Base-by-base conservation (phyloP, 192 early-diverging fungal genomes). In the Coemansia sp. region DNA sequence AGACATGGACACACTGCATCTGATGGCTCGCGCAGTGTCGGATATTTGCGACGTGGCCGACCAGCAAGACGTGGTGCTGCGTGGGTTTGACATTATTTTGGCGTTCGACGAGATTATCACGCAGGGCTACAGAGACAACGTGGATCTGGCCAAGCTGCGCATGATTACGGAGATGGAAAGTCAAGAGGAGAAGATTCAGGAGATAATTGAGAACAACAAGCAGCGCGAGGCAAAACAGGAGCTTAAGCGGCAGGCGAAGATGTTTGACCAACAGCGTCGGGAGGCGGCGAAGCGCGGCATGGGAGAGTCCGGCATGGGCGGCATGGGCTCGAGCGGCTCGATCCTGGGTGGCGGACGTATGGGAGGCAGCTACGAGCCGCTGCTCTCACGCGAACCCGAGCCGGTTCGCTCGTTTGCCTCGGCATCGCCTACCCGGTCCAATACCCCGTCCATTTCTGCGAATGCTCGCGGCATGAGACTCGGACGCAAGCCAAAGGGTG, bases 221-320 rank as follows among this genome's bases (percentile, higher is more conserved):
- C 95, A 99, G 71, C 91, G 88, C 61, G 94, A 99, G 74, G 97
- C 97, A 4, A 98, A 95, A 84, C 93, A 97, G 68, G 94, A 96
- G 67, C 87, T 95, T 59, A 96, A 95, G 71, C 83, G 94, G 61
- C 88, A 92, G 51, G 95, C 94, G 31, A 91, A 93, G 72, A 82
- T 90, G 71, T 86, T 98, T 75, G 97, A 99, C 23, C 79, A 91
- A 80, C 93, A 98, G 74, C 87, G 90, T 57, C 86, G 89, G 53
- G 92, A 96, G 71, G 87, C 87, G 25, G 82, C 80, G 5, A 89
- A 86, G 64, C 77, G 83, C 35, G 79, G 79, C 4, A 52, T 72
- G 21, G 31, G 25, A 8, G 65, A 62, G 45, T 60, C 65, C 19
- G 6, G 29, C 29, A 31, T 29, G 5, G 29, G 29, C 29, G 87